Base-by-base conservation (phyloP, 768 basidiomycete genomes). In the Lentinula sp. region DNA sequence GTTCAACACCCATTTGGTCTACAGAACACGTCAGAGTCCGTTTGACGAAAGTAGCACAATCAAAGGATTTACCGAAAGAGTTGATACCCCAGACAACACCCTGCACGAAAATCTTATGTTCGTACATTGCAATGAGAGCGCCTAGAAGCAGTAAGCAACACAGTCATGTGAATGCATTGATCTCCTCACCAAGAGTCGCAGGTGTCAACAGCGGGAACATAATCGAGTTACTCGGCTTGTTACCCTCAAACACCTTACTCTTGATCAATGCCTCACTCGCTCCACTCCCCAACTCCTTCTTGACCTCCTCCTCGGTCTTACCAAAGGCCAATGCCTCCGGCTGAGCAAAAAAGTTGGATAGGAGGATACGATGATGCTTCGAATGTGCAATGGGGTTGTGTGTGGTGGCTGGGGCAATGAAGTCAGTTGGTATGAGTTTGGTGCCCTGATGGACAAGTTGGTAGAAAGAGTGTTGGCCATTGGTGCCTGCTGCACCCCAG, bases 1-100 rank as follows among this genome's bases (percentile, higher is more conserved):
- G 88, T 74, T 98, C 96, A 65, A 98, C 96, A 72, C 97, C 97
- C 95, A 98, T 97, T 86, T 98, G 97, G 74, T 98, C 93, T 93
- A 68, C 15, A 36, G 58, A 37, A 52, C 18, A 7, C n/a, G 41
- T 33, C n/a, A 23, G 13, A 37, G 35, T 12, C 12, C 6, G 6
- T 10, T 10, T 12, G 6, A 43, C 28, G 16, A 43, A 39, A 49
- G 35, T 51, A 12, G 32, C 4, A 41, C 16, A 6, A 6, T 12
- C 6, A 42, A 46, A n/a, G 6, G n/a, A 72, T 83, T 37, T 57
- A 93, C 93, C 95, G 72, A 93, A 98, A 3, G 93, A 95, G 81
- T 99, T 98, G 81, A 99, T 96, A 28, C 95, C 95, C 95, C 95
- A 98, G 61, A 98, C 81, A 49, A 91, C 89, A 71, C 97, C 97